These are phyloP conservation scores for Vaccinium darrowii DNA, from an alignment of 148 eudicot species.

Conservation along the genomic window DNA sequence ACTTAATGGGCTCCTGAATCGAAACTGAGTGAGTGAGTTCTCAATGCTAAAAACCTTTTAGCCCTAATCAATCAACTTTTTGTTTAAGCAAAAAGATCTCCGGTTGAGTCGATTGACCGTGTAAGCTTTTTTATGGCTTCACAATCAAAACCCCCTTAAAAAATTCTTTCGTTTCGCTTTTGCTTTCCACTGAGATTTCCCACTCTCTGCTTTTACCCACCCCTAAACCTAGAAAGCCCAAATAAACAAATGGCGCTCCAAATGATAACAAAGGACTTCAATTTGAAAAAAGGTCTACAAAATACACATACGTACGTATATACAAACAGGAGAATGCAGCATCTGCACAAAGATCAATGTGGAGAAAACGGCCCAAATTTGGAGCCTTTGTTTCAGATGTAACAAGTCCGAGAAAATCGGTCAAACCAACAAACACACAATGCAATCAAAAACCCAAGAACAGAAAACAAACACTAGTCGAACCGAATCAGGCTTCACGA, in stretches of 20 bases:
- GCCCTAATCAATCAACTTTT: not conserved
- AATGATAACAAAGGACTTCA: not conserved
- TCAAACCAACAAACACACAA: too few relatives aligned
- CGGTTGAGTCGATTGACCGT: not conserved
- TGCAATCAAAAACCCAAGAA: too few relatives aligned
- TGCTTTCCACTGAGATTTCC: not conserved
- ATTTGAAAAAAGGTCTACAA: not conserved
- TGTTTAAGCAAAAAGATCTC: not conserved
- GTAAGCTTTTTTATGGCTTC: not conserved
- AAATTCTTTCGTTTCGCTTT: not conserved
- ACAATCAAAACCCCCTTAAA: conserved; percentile 7
- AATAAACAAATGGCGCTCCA: not conserved
- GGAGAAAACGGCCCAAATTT: not conserved
- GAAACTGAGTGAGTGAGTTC: not conserved
- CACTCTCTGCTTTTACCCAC: not conserved
- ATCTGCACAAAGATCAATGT: not conserved
- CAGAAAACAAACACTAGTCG: too few relatives aligned
- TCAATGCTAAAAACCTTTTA: not conserved
- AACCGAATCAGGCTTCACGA: too few relatives aligned
- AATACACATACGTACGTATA: not conserved
- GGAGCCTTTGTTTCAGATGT: not conserved
- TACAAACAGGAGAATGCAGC: not conserved
- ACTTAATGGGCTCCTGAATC: not conserved
- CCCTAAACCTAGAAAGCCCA: not conserved
- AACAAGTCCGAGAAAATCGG: too few relatives aligned